A percentile compares a stretch with the other conserved stretches of the same genome.
Evolutionary conservation across 768 basidiomycete genomes (phyloP).

Genomic region (Phylloporus scabripes): DNA sequence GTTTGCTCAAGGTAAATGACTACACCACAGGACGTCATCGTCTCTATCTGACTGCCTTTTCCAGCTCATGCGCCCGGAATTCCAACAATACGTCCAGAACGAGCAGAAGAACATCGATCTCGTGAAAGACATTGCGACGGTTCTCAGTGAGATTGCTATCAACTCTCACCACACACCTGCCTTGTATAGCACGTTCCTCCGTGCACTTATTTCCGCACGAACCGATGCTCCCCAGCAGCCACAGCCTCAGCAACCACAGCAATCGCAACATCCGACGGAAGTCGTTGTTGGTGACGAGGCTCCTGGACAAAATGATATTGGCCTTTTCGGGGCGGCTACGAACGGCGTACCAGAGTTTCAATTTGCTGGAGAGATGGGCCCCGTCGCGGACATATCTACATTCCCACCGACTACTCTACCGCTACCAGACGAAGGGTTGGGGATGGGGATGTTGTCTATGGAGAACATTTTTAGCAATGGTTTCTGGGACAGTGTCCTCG

Average conservation of each 20-base stretch:
- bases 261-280: slow-evolving; percentile 18
- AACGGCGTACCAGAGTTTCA: slow-evolving; percentile 49
- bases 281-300: slow-evolving; percentile 16
- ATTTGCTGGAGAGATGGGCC: slow-evolving; percentile 80
- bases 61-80: slow-evolving; percentile 79
- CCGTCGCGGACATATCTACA: slow-evolving; percentile 72
- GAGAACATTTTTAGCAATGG: slow-evolving; percentile 73
- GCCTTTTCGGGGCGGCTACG: slow-evolving; percentile 22
- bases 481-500: slow-evolving; percentile 86
- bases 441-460: slow-evolving; percentile 61
- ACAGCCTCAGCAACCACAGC: slow-evolving; percentile 17
- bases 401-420: slow-evolving; percentile 86
- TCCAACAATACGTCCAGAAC: slow-evolving; percentile 67
- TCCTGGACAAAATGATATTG: slow-evolving; percentile 25
- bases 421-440: slow-evolving; percentile 35
- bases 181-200: slow-evolving; percentile 79
- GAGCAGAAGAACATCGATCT: slow-evolving; percentile 66
- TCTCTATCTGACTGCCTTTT: slow-evolving; percentile 12
- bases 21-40: neutral
- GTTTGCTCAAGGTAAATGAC: slow-evolving; percentile 73
- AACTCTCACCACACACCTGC: slow-evolving; percentile 85
- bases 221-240: slow-evolving; percentile 29
- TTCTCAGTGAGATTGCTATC: slow-evolving; percentile 71
- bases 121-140: slow-evolving; percentile 76
- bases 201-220: slow-evolving; percentile 61